Evolutionary conservation across 305 asterid genomes (phyloP), one percentile per base, ranked within the genome.

Genomic region (Fraxinus dipetala): DNA sequence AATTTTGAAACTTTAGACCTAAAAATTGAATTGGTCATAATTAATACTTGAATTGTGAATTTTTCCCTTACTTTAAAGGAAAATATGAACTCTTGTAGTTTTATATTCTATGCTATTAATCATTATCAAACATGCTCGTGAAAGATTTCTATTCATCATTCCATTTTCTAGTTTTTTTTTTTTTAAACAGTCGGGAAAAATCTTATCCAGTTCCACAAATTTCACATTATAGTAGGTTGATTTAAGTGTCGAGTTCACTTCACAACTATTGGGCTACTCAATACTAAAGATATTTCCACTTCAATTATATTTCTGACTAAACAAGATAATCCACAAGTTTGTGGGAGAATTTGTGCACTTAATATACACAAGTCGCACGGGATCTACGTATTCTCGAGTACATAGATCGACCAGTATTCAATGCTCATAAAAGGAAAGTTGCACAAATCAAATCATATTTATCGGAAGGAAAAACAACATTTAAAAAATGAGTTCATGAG

Each of bases 211-310:
- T 61, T 81, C 59, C 14, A 43, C 88, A 82, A 81, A 75, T 73
- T 30, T 76, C 2, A 20, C 72, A 83, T 76, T 78, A 34, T 80
- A 85, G 84, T 83, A 82, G 59, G 45, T 72, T 48, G 78, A 79
- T 84, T 88, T 81, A 88, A 85, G 30, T 5, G 20, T 4, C 34
- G 9, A 20, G 70, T 79, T 87, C 81, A 89, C 79, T 32, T 69
- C 89, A 75, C 81, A 38, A 63, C 16, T 45, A 7, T 2, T 87
- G 86, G 87, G 92, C 38, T 3, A 14, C 7, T 48, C 56, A 0
- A 2, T 1, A 45, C n/a, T 45, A 45, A 45, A 13, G 18, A 45
- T 13, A 45, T 45, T 9, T 16, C 13, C 18, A 48, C 13, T 48
- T 48, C 59, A 14, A 14, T 48, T 14, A 48, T 48, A 5, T 48